Base-by-base conservation (phyloP, 1,139 yeast species). In the Trichomonascaceae sp. region DNA sequence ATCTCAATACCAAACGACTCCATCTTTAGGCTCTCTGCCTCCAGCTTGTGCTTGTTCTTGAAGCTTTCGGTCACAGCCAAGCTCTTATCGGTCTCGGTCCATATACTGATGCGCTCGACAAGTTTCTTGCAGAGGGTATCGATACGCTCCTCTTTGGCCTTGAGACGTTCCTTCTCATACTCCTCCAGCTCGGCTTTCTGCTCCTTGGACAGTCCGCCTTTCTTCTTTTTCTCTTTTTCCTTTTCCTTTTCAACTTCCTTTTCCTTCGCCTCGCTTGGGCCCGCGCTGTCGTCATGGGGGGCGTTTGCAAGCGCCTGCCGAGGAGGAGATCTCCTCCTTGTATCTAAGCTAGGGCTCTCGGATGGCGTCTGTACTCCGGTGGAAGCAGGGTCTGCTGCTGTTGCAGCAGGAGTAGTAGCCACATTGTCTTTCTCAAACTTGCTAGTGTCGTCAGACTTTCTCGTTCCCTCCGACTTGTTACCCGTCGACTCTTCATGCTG, bases 1-100 rank as follows among this genome's bases (percentile, higher is more conserved):
- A 87, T 77, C 52, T 87, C 94, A 34, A 85, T 62, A 5, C 97
- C 97, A 60, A 87, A 89, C 34, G 94, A 81, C 57, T 87, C 97
- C 80, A 84, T 76, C 52, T 87, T 87, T 42, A 89, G 68, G 31
- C 79, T 69, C 50, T 85, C 93, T 1, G 94, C 94, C 56, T 87
- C 96, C 29, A 78, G 71, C 43, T 67, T 69, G 50, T 80, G 70
- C 55, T 85, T 84, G 36, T 68, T 71, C 41, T 66, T 65, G 56
- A 84, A 87, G 1, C 93, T 73, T 22, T 61, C 60, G 13, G 74
- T 71, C 27, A 85, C 79, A 39, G 74, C 85, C 1, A 60, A 69
- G 31, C 71, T 71, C 65, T 77, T 76, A 42, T 74, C 80, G 2
- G 94, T 77, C 55, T 87, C 97, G 0, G 96, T 84, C 59, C 76